phyloP scores from a whole-genome alignment of 78 protist genomes.

The Tieghemostelium lacteum region DNA sequence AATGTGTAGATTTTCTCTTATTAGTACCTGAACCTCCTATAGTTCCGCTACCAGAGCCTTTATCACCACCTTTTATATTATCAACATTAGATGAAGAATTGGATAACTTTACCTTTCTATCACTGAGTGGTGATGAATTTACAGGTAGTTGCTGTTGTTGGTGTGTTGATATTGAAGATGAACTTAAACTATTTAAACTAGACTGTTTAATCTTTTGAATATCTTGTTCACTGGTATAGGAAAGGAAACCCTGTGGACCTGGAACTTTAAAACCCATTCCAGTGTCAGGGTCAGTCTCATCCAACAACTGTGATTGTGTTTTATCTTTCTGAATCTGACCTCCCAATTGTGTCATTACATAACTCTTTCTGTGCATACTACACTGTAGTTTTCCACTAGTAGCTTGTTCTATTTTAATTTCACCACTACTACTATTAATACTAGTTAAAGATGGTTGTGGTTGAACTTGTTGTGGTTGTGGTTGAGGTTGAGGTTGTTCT shows the following conservation, averaged over 20 bases:
- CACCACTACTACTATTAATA: too few species aligned
- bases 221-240: not conserved
- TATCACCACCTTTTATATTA: not conserved
- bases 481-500: too few species aligned
- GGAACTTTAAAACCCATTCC: constrained; percentile 57
- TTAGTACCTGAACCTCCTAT: not conserved
- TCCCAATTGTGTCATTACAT: constrained; percentile 64
- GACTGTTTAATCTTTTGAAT: not conserved
- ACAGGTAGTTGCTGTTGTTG: not conserved
- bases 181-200: not conserved
- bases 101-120: not conserved
- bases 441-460: too few species aligned
- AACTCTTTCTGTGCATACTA: constrained; percentile 49
- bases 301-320: constrained; percentile 13
- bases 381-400: constrained; percentile 30
- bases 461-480: too few species aligned
- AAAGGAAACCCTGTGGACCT: constrained; percentile 74
- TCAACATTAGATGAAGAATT: not conserved
- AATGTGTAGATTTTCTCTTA: not conserved
- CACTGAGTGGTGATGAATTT: not conserved
- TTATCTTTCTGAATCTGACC: not conserved
- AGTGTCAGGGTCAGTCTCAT: constrained; percentile 24
- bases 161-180: not conserved
- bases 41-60: not conserved
- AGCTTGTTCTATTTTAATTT: too few species aligned